Evolutionary conservation across 257 asterid species (phyloP), one percentile per base, ranked within the genome.

Genomic region (Verbascum thapsus): DNA sequence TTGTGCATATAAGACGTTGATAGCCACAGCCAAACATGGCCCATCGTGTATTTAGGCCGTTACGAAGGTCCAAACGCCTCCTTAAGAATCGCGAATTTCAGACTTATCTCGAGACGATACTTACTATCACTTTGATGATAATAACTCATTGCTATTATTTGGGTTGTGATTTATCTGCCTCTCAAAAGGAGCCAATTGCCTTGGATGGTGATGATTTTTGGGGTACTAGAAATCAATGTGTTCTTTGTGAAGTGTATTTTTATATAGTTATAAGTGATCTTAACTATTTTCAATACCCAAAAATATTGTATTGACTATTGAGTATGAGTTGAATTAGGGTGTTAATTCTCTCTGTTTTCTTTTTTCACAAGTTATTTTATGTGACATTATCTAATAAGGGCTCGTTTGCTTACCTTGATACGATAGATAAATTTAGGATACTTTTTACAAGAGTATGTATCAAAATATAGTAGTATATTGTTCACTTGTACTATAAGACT

Each of bases 11-110:
- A 48, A 55, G 42, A 47, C 42, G 41, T 43, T 44, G 42, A 26
- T 26, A n/a, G 69, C 58, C 42, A 17, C 16, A 10, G n/a, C 58
- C 39, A 12, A 58, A 44, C 51, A 40, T 66, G 48, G 73, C 76
- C 44, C 69, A 23, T 67, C 39, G 76, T 58, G 18, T 20, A 17
- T 23, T 19, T 54, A 51, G 55, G 53, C 15, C 34, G 41, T 44
- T n/a, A 3, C 52, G 23, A 68, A 58, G 60, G n/a, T 8, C 44
- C 61, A 38, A 49, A 19, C 8, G 38, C n/a, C n/a, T 18, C 15
- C 8, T 0, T 3, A 53, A n/a, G 66, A 48, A 26, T 66, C 30
- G 53, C n/a, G 23, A 30, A 22, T 50, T 35, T 58, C 50, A 3
- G 10, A 41, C 47, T 40, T 9, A 1, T 43, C n/a, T 42, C 11